Percentiles rank a stretch among this genome's conserved stretches.
Evolutionary conservation across 805 yeast species (phyloP).

Genomic region (Schwanniomyces vanrijiae): DNA sequence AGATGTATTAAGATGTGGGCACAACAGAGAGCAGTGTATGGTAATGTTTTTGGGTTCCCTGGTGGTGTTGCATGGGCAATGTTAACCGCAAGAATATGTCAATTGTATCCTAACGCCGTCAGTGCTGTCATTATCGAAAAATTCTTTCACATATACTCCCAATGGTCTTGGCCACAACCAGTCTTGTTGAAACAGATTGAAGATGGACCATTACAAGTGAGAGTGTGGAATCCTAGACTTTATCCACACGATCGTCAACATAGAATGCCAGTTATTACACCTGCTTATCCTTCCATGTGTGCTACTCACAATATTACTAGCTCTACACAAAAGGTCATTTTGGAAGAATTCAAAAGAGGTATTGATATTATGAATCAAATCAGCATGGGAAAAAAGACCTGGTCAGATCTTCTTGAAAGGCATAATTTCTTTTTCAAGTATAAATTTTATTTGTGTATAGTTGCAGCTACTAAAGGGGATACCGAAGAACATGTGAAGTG

Average conservation of each 20-base stretch:
- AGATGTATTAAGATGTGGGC: conserved; percentile 97
- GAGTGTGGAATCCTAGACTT: conserved; percentile 94
- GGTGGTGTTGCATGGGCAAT: conserved; percentile 99
- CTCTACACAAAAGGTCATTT: conserved; percentile 81
- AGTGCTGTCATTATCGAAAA: conserved; percentile 88
- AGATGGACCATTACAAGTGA: conserved; percentile 94
- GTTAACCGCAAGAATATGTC: conserved; percentile 97
- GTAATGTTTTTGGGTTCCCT: conserved; percentile 94
- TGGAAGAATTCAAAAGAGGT: conserved; percentile 80
- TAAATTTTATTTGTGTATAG: conserved; percentile 81
- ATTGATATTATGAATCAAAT: conserved; percentile 69
- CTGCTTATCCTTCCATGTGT: conserved; percentile 98
- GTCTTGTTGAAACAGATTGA: conserved; percentile 89
- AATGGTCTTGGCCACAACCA: conserved; percentile 99
- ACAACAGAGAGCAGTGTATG: conserved; percentile 89
- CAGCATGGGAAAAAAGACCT: conserved; percentile 55
- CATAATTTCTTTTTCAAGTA: conserved; percentile 83
- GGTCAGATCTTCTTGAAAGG: conserved; percentile 75
- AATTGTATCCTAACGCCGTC: conserved; percentile 92
- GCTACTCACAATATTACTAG: conserved; percentile 94
- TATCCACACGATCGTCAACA: conserved; percentile 89
- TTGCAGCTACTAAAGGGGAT: conserved; percentile 70
- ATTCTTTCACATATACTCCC: conserved; percentile 79
- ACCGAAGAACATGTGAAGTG: conserved; percentile 86
- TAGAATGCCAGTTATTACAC: conserved; percentile 96